These are phyloP conservation scores for Oxyria digyna DNA, from an alignment of 148 eudicot genomes.

Conservation along the genomic window DNA sequence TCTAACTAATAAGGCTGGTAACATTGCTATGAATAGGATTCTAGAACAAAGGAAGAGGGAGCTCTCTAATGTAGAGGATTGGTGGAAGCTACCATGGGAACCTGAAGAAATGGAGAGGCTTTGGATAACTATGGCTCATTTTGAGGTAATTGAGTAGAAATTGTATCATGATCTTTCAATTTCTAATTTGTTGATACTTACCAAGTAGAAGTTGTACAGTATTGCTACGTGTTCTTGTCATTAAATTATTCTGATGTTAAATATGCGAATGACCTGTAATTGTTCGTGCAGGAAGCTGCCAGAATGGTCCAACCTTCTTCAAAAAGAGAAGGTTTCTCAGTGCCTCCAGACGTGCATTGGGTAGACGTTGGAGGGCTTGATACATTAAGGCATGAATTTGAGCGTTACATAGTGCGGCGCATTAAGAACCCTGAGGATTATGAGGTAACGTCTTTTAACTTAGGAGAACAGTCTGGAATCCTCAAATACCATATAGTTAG, in stretches of 20 bases:
- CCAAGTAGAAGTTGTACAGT: background rate
- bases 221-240: background rate
- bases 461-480: no score
- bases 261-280: background rate
- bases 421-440: constrained; percentile 54
- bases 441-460: constrained; percentile 29
- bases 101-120: constrained; percentile 53
- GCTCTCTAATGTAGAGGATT: constrained; percentile 33
- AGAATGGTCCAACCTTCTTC: constrained; percentile 73
- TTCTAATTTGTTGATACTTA: background rate
- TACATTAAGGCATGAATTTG: constrained; percentile 30
- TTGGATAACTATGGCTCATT: constrained; percentile 58
- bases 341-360: constrained; percentile 71
- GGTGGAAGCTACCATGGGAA: constrained; percentile 64
- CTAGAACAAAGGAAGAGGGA: constrained; percentile 43
- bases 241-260: background rate
- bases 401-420: constrained; percentile 36
- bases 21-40: constrained; percentile 80
- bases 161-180: background rate
- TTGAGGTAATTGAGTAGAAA: constrained; percentile 47
- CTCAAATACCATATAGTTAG: no score
- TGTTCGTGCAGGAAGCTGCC: constrained; percentile 42
- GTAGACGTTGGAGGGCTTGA: constrained; percentile 46
- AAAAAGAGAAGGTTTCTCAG: constrained; percentile 81
- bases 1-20: constrained; percentile 61